Percentiles rank a stretch among this genome's conserved stretches.
Evolutionary conservation across 2,329 filamentous ascomycete genomes (phyloP).

Genomic region (Pseudogymnoascus sp.): DNA sequence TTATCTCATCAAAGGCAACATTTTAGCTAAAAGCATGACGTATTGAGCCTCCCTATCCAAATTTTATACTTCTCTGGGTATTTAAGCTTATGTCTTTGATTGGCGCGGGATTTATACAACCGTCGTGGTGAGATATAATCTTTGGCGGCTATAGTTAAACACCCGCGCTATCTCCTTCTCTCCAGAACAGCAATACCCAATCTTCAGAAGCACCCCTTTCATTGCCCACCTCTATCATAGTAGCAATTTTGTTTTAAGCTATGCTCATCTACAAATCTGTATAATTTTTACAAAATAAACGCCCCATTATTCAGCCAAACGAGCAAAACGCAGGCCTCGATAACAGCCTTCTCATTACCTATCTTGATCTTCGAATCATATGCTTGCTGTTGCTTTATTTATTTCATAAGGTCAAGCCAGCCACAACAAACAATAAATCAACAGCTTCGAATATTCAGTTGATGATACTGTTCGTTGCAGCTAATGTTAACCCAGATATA

Average conservation of each 20-base stretch:
- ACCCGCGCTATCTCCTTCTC: not conserved
- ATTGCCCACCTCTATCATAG: not conserved
- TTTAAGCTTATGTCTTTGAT: not conserved
- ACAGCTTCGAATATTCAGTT: not conserved
- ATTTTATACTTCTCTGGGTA: not conserved
- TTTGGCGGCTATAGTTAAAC: not conserved
- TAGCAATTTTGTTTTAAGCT: no score
- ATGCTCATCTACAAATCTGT: not conserved
- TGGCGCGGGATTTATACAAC: not conserved
- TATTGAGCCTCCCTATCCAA: not conserved
- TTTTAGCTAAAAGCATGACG: not conserved
- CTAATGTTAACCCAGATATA: not conserved
- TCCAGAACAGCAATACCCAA: not conserved
- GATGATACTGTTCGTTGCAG: not conserved
- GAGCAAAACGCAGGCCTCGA: not conserved
- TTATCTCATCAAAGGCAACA: no score
- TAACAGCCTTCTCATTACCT: not conserved
- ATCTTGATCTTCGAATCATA: not conserved
- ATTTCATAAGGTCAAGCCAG: not conserved
- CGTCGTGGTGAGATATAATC: not conserved
- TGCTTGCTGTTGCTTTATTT: not conserved
- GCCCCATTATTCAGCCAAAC: not conserved
- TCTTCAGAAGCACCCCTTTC: not conserved
- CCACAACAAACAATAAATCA: not conserved
- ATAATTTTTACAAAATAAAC: not conserved